Evolutionary conservation across 768 basidiomycete genomes (phyloP), one percentile per base, ranked within the genome.

Genomic region (Leucogyrophana mollusca): DNA sequence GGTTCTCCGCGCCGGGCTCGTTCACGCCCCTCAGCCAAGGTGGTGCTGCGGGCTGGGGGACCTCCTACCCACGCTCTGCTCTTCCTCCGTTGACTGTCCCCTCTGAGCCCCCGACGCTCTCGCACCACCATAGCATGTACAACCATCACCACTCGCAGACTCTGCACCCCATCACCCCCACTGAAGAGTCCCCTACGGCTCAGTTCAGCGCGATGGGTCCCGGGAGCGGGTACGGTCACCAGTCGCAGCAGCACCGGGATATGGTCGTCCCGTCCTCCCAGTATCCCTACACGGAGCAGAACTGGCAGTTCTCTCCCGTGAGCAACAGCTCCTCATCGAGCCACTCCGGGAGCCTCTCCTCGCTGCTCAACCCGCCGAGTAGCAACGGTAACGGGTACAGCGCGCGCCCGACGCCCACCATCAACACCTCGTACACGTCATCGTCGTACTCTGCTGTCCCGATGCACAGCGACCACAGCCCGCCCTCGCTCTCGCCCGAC

Each of bases 31-130:
- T 88, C 52, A 76, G 71, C 59, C 86, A 83, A 55, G 70, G 73
- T 38, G 71, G 72, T 47, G 66, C 78, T 30, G 59, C 77, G 37
- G 77, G 76, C 49, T 88, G 87, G 86, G 74, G 73, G 52, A 70
- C 72, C 41, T 76, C 66, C 45, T 82, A 80, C 69, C 62, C 80
- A 48, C 79, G 85, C 40, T 73, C 79, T 44, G 77, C 82, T 20
- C 74, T 93, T 41, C 90, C 90, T 22, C 90, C 90, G 21, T 77
- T 93, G 45, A 90, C 84, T 40, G 89, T 91, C 39, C 90, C 90
- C 43, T 83, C 85, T 21, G 87, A 90, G 44, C 76, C 85, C 14
- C 77, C 80, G 5, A 73, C 83, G 48, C 61, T 85, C 48, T 74
- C 78, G 4, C 80, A 84, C 56, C 69, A 73, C 57, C 73, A 69